These are phyloP conservation scores for Trametes gibbosa DNA, from an alignment of 768 basidiomycete species.

Conservation along the genomic window DNA sequence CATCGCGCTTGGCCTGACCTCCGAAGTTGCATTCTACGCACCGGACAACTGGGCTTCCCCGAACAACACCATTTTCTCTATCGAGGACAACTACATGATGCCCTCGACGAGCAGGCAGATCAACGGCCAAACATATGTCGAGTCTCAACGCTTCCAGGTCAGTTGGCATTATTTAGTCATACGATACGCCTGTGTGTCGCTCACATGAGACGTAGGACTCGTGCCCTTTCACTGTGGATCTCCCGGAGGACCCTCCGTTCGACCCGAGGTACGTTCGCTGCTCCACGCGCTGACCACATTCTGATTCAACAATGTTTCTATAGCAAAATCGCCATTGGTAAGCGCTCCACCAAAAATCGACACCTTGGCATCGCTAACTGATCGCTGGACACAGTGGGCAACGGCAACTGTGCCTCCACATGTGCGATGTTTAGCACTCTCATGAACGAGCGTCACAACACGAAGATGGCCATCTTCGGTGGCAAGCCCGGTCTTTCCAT, in stretches of 20 bases:
- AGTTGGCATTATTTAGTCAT: slow-evolving; percentile 7
- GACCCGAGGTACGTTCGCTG: slow-evolving; percentile 34
- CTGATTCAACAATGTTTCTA: too few species aligned
- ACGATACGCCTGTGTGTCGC: too few species aligned
- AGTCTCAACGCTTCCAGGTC: slow-evolving; percentile 36
- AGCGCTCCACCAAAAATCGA: background rate
- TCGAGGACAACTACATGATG: slow-evolving; percentile 29
- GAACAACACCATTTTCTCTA: slow-evolving; percentile 30
- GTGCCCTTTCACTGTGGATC: slow-evolving; percentile 31
- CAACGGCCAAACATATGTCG: slow-evolving; percentile 30
- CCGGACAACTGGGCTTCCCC: slow-evolving; percentile 46
- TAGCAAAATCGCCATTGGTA: slow-evolving; percentile 28
- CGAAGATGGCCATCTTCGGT: slow-evolving; percentile 54
- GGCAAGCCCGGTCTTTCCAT: slow-evolving; percentile 51
- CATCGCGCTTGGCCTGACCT: slow-evolving; percentile 43
- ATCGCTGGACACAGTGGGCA: slow-evolving; percentile 19
- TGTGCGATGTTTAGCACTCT: slow-evolving; percentile 63
- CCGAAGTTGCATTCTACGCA: slow-evolving; percentile 41
- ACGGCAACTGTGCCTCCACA: slow-evolving; percentile 51
- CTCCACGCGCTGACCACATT: background rate
- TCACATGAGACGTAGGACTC: slow-evolving; percentile 31
- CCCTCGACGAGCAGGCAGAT: slow-evolving; percentile 28
- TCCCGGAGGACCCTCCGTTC: slow-evolving; percentile 49
- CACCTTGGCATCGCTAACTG: slow-evolving; percentile 1
- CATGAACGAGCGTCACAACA: slow-evolving; percentile 55